Base-by-base conservation (phyloP, 2,329 filamentous ascomycete genomes). In the Macrophomina phaseolina region DNA sequence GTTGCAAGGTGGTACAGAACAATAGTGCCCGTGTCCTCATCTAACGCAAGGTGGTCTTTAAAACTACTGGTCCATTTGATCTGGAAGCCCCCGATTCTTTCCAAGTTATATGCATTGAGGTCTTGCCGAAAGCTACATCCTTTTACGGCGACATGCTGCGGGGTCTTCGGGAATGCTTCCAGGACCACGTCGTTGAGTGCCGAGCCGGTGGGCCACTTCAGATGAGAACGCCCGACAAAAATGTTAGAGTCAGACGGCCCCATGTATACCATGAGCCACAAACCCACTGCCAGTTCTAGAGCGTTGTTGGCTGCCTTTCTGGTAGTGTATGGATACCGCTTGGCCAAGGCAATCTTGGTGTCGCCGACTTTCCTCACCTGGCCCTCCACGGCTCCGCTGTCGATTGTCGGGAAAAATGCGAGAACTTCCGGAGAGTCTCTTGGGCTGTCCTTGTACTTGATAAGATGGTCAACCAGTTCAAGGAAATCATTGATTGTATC, bases 61-160 rank as follows among this genome's bases (percentile, higher is more conserved):
- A 61, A 30, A 9, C 16, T 48, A 23, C 42, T 34, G 7, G 56
- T 61, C 56, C 56, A 61, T 16, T 28, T 46, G 14, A 61, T 46
- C 5, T 61, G 23, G 16, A 61, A 46, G 11, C 38, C 40, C 16
- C 56, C 36, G 12, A 16, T 46, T 6, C 36, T 34, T 46, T 32
- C 36, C 9, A n/a, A n/a, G 46, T 32, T 61, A 38, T 11, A 7
- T 9, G 28, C 23, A 18, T 30, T 55, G n/a, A 55, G 16, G 4
- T 49, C 46, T 28, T 6, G 2, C n/a, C 2, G 51, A 16, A 36
- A 34, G 8, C 28, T 55, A 23, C 16, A 53, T 12, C 28, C 40
- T 34, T 16, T 61, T 1, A n/a, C 4, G 16, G 28, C 23, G 3
- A 12, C 1, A 18, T 1, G 23, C n/a, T 7, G 23, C 8, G 28